Conservation (phyloP, 352 stramenopile genomes). For the Globisporangium uncinulatum region DNA sequence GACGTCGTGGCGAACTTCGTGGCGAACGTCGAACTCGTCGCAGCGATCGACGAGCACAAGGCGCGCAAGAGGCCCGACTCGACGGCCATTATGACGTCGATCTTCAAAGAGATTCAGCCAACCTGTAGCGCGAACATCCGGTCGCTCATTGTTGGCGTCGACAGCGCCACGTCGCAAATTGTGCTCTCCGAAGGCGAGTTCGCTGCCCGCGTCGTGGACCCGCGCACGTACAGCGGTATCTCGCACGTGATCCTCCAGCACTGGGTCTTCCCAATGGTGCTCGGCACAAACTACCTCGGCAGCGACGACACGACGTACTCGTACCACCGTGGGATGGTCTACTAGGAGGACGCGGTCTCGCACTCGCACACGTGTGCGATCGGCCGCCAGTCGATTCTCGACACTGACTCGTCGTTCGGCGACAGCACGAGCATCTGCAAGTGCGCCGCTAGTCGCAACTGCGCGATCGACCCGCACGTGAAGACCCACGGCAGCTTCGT, state of each 20-base stretch:
- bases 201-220: constrained; percentile 92
- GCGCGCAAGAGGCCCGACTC: constrained; percentile 86
- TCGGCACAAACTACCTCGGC: constrained; percentile 87
- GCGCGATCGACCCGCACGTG: constrained; percentile 65
- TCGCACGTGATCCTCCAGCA: constrained; percentile 92
- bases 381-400: constrained; percentile 70
- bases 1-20: constrained; percentile 97
- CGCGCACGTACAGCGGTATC: constrained; percentile 90
- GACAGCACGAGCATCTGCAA: constrained; percentile 51
- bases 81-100: constrained; percentile 94
- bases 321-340: constrained; percentile 78
- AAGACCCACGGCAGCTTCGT: constrained; percentile 69
- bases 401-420: constrained; percentile 40
- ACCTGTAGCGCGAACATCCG: constrained; percentile 53
- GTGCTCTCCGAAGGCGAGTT: constrained; percentile 89
- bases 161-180: constrained; percentile 73
- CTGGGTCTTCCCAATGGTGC: constrained; percentile 96
- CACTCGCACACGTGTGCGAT: constrained; percentile 63
- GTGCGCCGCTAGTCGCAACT: constrained; percentile 66
- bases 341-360: constrained; percentile 70
- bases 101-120: constrained; percentile 88
- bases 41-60: constrained; percentile 68
- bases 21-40: constrained; percentile 93
- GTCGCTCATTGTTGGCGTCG: constrained; percentile 74
- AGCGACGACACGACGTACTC: constrained; percentile 53